Evolutionary conservation across 805 yeast species (phyloP), one percentile per base, ranked within the genome.

Genomic region (Saturnispora galanensis): DNA sequence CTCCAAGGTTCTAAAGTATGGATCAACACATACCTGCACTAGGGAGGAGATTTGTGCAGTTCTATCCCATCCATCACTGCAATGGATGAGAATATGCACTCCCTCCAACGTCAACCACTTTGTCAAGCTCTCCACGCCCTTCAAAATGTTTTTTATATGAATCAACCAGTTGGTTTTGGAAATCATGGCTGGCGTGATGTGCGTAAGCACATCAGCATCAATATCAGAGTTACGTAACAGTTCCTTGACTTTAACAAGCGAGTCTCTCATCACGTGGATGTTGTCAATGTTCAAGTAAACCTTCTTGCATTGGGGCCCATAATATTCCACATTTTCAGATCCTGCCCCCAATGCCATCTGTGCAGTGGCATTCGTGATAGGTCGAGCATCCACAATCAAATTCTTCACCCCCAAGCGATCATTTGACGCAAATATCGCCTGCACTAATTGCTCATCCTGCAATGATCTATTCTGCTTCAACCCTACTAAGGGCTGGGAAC

Each of bases 11-110:
- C 98, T 71, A 62, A 73, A 93, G 58, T 76, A 86, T 1, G 97
- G 97, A 60, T 93, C 97, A 8, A 89, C 67, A 56, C 96, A 85
- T 5, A 93, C 64, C 62, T 90, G 90, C 18, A 89, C 76, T 49
- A 93, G 65, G 2, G 96, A 81, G 5, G 88, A 73, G 1, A 89
- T 76, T 58, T 93, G 97, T 0, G 97, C 78, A 0, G 98, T 93
- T 47, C 98, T 69, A 59, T 93, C 98, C 98, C 98, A 93, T 1
- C 98, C 98, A 66, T 93, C 98, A 1, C 97, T 87, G 60, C 98
- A 93, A 65, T 93, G 98, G 6, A 93, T 74, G 9, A 93, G 59
- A 4, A 90, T 72, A 59, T 90, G 94, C 15, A 93, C 83, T 50
- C 80, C 77, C 60, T 87, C 86, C 53, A 81, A 76, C 44, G 85